Conservation (phyloP, 176 grass and related monocot genomes). For the Aechmea fasciata region DNA sequence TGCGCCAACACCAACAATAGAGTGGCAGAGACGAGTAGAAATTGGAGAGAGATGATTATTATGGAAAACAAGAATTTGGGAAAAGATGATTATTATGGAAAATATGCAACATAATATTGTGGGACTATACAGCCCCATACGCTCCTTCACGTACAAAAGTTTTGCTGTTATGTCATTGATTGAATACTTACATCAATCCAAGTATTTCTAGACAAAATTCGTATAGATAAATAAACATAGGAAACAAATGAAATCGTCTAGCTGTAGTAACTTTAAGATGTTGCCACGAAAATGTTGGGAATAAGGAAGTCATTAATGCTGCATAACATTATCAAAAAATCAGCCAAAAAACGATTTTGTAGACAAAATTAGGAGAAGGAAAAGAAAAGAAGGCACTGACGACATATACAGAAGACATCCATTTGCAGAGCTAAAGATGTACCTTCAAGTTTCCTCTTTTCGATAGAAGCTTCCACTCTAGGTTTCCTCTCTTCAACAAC, state of each 20-base stretch:
- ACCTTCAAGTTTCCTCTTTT: conserved; percentile 98
- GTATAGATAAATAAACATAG: too few species aligned
- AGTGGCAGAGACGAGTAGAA: too few species aligned
- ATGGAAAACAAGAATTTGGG: too few species aligned
- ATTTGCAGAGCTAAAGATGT: conserved; percentile 16
- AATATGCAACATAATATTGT: too few species aligned
- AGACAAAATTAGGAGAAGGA: background rate
- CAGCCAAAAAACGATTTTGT: background rate
- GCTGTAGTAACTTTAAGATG: background rate
- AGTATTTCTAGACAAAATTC: too few species aligned
- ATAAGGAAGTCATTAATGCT: background rate
- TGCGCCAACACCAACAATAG: too few species aligned
- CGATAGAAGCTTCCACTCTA: conserved; percentile 25
- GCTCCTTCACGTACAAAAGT: too few species aligned
- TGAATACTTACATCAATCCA: too few species aligned
- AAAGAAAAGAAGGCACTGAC: background rate
- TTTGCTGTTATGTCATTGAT: too few species aligned
- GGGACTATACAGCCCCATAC: too few species aligned
- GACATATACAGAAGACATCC: background rate
- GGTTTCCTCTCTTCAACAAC: conserved; percentile 44
- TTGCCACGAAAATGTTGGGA: background rate
- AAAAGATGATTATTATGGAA: too few species aligned
- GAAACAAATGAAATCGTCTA: background rate
- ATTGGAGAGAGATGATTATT: too few species aligned
- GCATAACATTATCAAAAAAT: background rate